Evolutionary conservation across 495 filamentous ascomycete genomes (phyloP).

Genomic region (Penicillium nucicola): DNA sequence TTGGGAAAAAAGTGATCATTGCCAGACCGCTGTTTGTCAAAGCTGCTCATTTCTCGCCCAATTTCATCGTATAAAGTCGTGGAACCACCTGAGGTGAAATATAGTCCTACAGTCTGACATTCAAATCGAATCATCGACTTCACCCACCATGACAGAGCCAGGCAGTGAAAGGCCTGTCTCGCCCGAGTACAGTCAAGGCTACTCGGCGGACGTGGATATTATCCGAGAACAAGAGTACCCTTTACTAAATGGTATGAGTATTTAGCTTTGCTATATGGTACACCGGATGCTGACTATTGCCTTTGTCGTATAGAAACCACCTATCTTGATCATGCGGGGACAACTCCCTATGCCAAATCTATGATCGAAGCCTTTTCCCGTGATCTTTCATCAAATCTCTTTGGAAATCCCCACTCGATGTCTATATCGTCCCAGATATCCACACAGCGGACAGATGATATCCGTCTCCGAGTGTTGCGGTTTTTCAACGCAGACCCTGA

Average conservation of each 20-base stretch:
- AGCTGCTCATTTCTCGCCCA: neutral
- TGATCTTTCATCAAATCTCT: slow-evolving; percentile 74
- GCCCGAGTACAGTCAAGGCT: slow-evolving; percentile 35
- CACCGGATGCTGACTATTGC: neutral
- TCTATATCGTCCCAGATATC: slow-evolving; percentile 78
- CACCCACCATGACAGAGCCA: slow-evolving; percentile 10
- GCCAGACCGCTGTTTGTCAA: neutral
- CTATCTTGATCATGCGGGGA: slow-evolving; percentile 93
- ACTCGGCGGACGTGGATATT: slow-evolving; percentile 64
- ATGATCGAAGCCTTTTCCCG: slow-evolving; percentile 71
- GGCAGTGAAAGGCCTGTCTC: neutral
- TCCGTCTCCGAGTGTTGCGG: slow-evolving; percentile 65
- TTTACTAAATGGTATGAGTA: slow-evolving; percentile 64
- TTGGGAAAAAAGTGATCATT: neutral
- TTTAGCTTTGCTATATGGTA: neutral
- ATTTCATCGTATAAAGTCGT: no score
- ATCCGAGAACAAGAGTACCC: slow-evolving; percentile 77
- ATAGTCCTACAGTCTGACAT: neutral
- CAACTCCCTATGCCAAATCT: slow-evolving; percentile 77
- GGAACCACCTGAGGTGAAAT: no score
- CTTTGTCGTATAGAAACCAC: slow-evolving; percentile 53
- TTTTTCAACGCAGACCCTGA: slow-evolving; percentile 85
- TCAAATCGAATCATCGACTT: neutral
- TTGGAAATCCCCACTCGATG: slow-evolving; percentile 89
- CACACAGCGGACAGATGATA: slow-evolving; percentile 69